Evolutionary conservation across 106 monocot species (phyloP).

Genomic region (Gastrodia elata): DNA sequence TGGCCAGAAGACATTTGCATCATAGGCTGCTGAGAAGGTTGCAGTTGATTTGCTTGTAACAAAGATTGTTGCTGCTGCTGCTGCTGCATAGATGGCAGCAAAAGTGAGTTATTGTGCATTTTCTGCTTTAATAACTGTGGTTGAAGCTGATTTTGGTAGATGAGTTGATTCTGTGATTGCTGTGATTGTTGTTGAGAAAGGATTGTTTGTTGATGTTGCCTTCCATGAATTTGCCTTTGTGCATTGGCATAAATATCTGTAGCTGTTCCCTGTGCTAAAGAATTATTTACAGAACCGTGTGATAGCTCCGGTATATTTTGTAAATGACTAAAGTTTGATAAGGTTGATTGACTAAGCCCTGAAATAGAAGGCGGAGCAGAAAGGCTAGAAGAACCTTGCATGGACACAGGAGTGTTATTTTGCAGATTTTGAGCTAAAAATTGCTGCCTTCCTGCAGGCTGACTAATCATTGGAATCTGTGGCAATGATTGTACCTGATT

Average conservation of each 20-base stretch:
- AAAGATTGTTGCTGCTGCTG: conserved; percentile 53
- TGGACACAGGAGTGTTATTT: conserved; percentile 35
- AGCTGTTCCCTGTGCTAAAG: conserved; percentile 24
- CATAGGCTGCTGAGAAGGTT: conserved; percentile 40
- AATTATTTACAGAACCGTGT: conserved; percentile 29
- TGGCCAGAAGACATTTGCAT: conserved; percentile 63
- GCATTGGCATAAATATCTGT: conserved; percentile 51
- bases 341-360: conserved; percentile 39
- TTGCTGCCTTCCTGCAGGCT: conserved; percentile 17
- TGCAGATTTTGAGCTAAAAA: conserved; percentile 42
- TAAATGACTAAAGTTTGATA: conserved; percentile 34
- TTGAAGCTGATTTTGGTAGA: conserved; percentile 51
- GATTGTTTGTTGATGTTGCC: conserved; percentile 47
- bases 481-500: conserved; percentile 39
- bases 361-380: conserved; percentile 36
- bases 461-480: neutral
- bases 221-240: conserved; percentile 54
- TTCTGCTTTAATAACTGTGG: conserved; percentile 43
- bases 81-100: conserved; percentile 45
- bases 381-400: conserved; percentile 33
- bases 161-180: conserved; percentile 35
- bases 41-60: conserved; percentile 38
- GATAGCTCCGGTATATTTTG: conserved; percentile 49
- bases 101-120: conserved; percentile 28
- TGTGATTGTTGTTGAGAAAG: too few species aligned